A percentile compares a stretch with the other conserved stretches of the same genome.
phyloP scores from a whole-genome alignment of 768 basidiomycete genomes.

The Cystobasidium ongulense region DNA sequence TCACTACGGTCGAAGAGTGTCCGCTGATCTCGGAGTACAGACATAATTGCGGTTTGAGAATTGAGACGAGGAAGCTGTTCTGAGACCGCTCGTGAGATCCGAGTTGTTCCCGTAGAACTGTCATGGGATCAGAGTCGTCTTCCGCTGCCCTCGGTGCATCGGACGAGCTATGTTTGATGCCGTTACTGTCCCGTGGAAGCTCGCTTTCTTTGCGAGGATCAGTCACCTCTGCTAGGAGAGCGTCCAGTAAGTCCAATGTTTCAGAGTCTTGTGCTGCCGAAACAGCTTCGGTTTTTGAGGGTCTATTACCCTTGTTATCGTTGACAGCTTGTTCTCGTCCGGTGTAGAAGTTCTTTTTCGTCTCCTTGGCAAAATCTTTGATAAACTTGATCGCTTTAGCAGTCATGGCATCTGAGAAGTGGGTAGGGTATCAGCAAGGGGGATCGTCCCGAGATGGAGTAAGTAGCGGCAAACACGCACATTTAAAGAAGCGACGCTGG shows the following conservation, averaged over 20 bases:
- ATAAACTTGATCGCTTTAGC: conserved; percentile 83
- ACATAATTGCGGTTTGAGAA: conserved; percentile 83
- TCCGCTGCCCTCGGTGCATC: background rate
- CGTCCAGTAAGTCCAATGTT: background rate
- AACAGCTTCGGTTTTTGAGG: background rate
- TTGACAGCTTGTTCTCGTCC: conserved; percentile 1
- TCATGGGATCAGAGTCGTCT: conserved; percentile 5
- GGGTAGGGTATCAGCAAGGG: background rate
- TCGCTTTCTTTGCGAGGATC: background rate
- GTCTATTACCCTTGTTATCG: background rate
- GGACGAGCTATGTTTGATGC: background rate
- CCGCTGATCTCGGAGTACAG: conserved; percentile 56
- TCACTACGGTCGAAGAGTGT: conserved; percentile 57
- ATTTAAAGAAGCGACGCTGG: conserved; percentile 48
- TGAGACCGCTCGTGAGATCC: conserved; percentile 41
- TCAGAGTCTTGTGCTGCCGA: background rate
- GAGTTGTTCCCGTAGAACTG: conserved; percentile 26
- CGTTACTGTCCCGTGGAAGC: background rate
- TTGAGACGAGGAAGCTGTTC: conserved; percentile 71
- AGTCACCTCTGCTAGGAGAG: background rate
- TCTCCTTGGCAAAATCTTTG: conserved; percentile 59
- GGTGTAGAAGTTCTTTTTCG: background rate
- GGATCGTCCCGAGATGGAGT: background rate
- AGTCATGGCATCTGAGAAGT: conserved; percentile 60
- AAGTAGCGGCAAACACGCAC: conserved; percentile 4